phyloP scores from a whole-genome alignment of 495 filamentous ascomycete genomes.

The Daldinia concentrica region DNA sequence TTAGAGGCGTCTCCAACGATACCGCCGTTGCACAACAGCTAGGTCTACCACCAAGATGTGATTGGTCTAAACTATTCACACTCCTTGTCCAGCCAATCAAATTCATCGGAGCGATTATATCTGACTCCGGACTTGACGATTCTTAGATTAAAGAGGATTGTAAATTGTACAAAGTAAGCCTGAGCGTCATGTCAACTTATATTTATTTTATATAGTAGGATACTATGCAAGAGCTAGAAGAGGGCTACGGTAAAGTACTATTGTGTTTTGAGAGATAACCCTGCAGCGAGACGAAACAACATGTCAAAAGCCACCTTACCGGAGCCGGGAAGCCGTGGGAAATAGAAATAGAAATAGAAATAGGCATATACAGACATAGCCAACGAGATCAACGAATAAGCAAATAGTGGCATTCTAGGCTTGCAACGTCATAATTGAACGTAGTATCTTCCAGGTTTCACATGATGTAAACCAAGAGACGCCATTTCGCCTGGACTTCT shows the following conservation, averaged over 20 bases:
- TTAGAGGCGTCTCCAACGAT: neutral
- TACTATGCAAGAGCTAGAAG: too few relatives aligned
- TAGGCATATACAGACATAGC: neutral
- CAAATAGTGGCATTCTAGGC: neutral
- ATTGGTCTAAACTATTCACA: neutral
- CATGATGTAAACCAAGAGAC: neutral
- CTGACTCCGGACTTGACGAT: neutral
- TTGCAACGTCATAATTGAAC: neutral
- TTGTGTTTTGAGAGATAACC: too few relatives aligned
- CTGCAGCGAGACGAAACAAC: too few relatives aligned
- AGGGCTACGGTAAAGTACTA: too few relatives aligned
- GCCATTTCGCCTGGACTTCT: neutral
- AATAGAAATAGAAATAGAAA: too few relatives aligned
- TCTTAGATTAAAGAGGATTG: neutral
- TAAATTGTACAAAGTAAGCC: too few relatives aligned
- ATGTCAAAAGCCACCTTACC: too few relatives aligned
- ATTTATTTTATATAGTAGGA: neutral
- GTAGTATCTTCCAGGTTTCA: neutral
- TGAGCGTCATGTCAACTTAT: neutral
- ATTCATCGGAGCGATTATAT: neutral
- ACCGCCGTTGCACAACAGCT: constrained; percentile 16
- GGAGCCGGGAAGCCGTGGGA: too few relatives aligned
- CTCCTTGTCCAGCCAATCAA: constrained; percentile 9
- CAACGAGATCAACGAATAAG: neutral
- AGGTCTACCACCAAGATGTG: neutral